Evolutionary conservation across 2,329 filamentous ascomycete genomes (phyloP).

Genomic region (Endocalyx cinctus): DNA sequence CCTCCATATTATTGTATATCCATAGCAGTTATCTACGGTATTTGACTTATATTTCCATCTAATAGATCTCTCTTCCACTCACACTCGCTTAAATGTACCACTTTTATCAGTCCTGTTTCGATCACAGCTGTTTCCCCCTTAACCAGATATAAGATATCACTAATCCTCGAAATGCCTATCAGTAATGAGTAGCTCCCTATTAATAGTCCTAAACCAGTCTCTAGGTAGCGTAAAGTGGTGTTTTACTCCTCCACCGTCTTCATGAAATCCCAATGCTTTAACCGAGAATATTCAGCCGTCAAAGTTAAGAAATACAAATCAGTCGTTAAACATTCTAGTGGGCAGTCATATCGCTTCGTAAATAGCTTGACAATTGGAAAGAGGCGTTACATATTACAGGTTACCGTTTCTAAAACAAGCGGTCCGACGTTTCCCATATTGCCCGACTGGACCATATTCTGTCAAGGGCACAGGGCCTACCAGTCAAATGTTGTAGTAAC

Average conservation of each 20-base stretch:
- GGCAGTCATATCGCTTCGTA: background rate
- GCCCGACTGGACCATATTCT: too few species aligned
- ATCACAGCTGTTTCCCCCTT: too few species aligned
- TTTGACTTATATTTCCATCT: too few species aligned
- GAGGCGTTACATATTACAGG: background rate
- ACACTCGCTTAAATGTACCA: too few species aligned
- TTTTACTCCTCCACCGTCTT: constrained; percentile 1
- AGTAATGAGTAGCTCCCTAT: background rate
- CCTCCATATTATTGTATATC: too few species aligned
- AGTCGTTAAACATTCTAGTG: background rate
- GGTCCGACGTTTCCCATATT: background rate
- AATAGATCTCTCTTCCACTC: too few species aligned
- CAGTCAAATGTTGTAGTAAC: too few species aligned
- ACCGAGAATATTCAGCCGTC: constrained; percentile 5
- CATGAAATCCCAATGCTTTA: constrained; percentile 1
- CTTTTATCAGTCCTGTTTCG: too few species aligned
- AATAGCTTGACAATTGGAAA: background rate
- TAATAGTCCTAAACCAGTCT: constrained; percentile 5
- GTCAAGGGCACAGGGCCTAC: too few species aligned
- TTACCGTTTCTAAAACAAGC: background rate
- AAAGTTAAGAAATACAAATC: constrained; percentile 3
- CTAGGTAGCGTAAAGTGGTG: constrained; percentile 5
- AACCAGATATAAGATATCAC: too few species aligned
- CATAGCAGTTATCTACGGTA: too few species aligned
- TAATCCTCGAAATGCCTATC: background rate